Percentiles rank a stretch among this genome's conserved stretches.
These are phyloP conservation scores for Mortierella sp. DNA, from an alignment of 371 early-diverging fungal genomes.

Conservation along the genomic window DNA sequence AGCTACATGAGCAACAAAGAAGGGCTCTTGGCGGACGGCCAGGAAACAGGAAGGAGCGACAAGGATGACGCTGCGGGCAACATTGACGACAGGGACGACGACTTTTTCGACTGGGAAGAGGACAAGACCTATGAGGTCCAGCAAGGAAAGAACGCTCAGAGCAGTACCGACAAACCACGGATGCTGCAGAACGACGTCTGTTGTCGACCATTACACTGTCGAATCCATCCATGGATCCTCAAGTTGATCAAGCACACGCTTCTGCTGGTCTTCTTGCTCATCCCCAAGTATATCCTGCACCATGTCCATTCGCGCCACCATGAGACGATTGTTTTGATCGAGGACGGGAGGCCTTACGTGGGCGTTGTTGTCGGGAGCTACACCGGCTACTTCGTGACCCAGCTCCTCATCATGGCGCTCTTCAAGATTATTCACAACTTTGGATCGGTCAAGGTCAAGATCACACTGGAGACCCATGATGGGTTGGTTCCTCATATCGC, in stretches of 20 bases:
- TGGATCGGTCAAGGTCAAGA: constrained; percentile 35
- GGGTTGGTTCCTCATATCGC: constrained; percentile 36
- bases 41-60: background rate
- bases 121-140: constrained; percentile 34
- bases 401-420: constrained; percentile 33
- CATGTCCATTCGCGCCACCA: constrained; percentile 26
- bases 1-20: constrained; percentile 4
- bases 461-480: constrained; percentile 45
- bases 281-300: constrained; percentile 28
- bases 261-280: constrained; percentile 15
- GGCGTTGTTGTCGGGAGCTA: constrained; percentile 34
- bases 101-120: constrained; percentile 50
- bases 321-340: constrained; percentile 28
- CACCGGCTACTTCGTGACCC: constrained; percentile 41
- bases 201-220: constrained; percentile 24
- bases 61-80: background rate
- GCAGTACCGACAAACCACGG: background rate
- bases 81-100: constrained; percentile 9
- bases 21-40: background rate
- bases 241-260: constrained; percentile 17
- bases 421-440: constrained; percentile 37
- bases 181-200: constrained; percentile 35
- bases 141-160: constrained; percentile 12
- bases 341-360: constrained; percentile 35
- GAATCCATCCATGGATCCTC: constrained; percentile 28